These are phyloP conservation scores for Penicillium hesseltinei DNA, from an alignment of 2,329 filamentous ascomycete species.

Conservation along the genomic window DNA sequence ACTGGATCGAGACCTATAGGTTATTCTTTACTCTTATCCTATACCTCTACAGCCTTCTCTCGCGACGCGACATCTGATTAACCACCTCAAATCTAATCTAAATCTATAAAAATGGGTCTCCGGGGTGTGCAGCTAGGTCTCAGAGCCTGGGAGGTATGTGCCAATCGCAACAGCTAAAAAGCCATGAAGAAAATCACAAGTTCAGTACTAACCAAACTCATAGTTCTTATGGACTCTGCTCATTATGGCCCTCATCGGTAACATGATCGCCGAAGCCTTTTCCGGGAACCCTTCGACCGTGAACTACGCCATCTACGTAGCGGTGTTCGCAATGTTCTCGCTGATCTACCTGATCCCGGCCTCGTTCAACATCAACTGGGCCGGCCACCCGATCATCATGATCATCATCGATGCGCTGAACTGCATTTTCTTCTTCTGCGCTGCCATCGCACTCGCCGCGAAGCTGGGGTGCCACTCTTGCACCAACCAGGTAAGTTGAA, in stretches of 20 bases:
- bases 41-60: not conserved
- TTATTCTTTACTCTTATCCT: not conserved
- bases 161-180: not conserved
- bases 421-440: slow-evolving; percentile 49
- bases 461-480: slow-evolving; percentile 47
- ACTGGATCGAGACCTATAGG: not conserved
- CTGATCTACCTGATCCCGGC: slow-evolving; percentile 50
- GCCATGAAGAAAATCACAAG: not conserved
- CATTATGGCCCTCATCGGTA: slow-evolving; percentile 60
- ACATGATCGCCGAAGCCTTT: slow-evolving; percentile 57
- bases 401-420: slow-evolving; percentile 49
- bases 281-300: slow-evolving; percentile 57
- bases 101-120: slow-evolving; percentile 24
- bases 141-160: slow-evolving; percentile 34
- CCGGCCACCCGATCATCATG: slow-evolving; percentile 44
- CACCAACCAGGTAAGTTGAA: slow-evolving; percentile 43
- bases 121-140: slow-evolving; percentile 32
- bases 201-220: slow-evolving; percentile 2
- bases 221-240: slow-evolving; percentile 61
- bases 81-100: slow-evolving; percentile 7
- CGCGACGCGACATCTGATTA: slow-evolving; percentile 6
- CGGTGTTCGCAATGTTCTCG: slow-evolving; percentile 49
- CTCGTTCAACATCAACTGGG: slow-evolving; percentile 41
- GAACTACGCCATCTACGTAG: slow-evolving; percentile 53
- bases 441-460: slow-evolving; percentile 50